Evolutionary conservation across 2,329 filamentous ascomycete species (phyloP), one percentile per base, ranked within the genome.

Genomic region (Curvularia eragrostidis): DNA sequence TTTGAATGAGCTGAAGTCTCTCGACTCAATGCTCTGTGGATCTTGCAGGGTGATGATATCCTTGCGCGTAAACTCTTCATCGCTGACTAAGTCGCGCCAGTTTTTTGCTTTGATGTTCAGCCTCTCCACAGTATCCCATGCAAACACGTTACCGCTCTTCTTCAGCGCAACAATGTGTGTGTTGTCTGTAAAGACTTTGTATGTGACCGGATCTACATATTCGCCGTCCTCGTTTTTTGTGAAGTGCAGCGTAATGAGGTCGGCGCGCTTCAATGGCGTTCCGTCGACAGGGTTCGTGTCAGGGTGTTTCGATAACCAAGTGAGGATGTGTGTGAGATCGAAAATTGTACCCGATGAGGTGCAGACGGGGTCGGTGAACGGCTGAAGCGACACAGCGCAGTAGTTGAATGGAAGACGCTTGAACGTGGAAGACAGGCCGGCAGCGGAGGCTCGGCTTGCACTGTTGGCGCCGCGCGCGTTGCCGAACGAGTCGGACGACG

Each of bases 41-140:
- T 99, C 95, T 75, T 99, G 96, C 9, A 99, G 81, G 0, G 93
- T 97, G 71, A 99, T 96, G 59, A 99, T 94, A 77, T 99, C 95
- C 68, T 91, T 91, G 61, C 95, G 86, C 28, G 86, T 86, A 70
- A 99, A 99, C 58, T 93, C 90, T 61, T 88, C 84, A 67, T 99
- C 94, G 70, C 90, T 91, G 8, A 98, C 85, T 42, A 99, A 79
- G 78, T 99, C 95, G 64, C 83, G 85, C 95, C 95, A 99, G 81
- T 96, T 90, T 84, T 97, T 98, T 48, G 92, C 85, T 81, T 98
- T 98, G 78, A 99, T 89, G 76, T 99, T 99, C 80, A 99, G 86
- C 68, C 91, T 86, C 78, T 98, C 91, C 36, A 99, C 87, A 1
- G 96, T 99, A 71, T 99, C 96, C 86, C 90, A 97, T 1, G 93